A percentile compares a stretch with the other conserved stretches of the same genome.
phyloP scores from a whole-genome alignment of 257 asterid species.

The Marsdenia floribunda region DNA sequence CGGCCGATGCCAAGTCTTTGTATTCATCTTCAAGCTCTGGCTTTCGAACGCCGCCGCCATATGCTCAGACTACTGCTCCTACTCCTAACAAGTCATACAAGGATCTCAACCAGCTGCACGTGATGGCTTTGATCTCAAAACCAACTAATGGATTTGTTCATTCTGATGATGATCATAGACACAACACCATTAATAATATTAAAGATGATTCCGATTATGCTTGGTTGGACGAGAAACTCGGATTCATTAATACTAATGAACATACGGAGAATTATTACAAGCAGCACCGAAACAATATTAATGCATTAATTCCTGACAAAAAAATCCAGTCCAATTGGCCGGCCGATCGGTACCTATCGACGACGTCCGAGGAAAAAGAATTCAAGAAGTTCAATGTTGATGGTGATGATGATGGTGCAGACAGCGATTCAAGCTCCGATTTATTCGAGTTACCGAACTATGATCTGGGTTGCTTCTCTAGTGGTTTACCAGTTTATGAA shows the following conservation, averaged over 20 bases:
- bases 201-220: slow-evolving; percentile 14
- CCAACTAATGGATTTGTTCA: neutral
- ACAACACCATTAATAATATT: neutral
- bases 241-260: slow-evolving; percentile 15
- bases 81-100: slow-evolving; percentile 47
- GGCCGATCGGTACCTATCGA: slow-evolving; percentile 9
- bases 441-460: slow-evolving; percentile 74
- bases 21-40: slow-evolving; percentile 34
- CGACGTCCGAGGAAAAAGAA: slow-evolving; percentile 14
- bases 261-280: slow-evolving; percentile 7
- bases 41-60: slow-evolving; percentile 44
- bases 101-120: slow-evolving; percentile 30
- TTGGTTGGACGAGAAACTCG: slow-evolving; percentile 29
- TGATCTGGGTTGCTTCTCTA: slow-evolving; percentile 44
- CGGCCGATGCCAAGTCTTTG: slow-evolving; percentile 23
- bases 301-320: slow-evolving; percentile 4
- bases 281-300: neutral
- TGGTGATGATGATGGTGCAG: slow-evolving; percentile 45
- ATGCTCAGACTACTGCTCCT: slow-evolving; percentile 37
- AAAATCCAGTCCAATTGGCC: slow-evolving; percentile 25
- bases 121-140: slow-evolving; percentile 14
- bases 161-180: no score
- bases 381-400: slow-evolving; percentile 32
- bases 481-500: slow-evolving; percentile 49
- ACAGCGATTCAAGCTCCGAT: slow-evolving; percentile 88